Base-by-base conservation (phyloP, 129 eudicot species). In the Solidago caesia region DNA sequence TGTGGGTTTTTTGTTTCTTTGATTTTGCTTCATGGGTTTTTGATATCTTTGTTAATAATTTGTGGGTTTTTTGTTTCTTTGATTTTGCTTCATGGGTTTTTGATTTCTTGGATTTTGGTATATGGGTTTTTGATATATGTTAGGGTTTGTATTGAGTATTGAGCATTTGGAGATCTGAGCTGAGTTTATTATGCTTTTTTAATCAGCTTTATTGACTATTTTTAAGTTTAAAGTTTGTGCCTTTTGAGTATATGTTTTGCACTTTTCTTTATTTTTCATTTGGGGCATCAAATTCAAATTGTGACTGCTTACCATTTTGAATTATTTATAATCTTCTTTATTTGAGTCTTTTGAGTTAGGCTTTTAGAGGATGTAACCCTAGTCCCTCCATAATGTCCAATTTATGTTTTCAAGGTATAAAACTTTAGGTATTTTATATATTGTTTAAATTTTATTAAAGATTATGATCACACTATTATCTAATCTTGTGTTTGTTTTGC, bases 141-240 rank as follows among this genome's bases (percentile, higher is more conserved):
- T 21, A 55, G 82, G 77, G 66, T 79, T 79, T 16, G 44, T 33
- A 62, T 62, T 63, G 47, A 63, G 44, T 70, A 60, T 77, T 60
- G 76, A 70, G 64, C 61, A 79, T 79, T 67, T 79, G 74, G 78
- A 79, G 75, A 66, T 79, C 83, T 66, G 74, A 47, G 73, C 74
- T 70, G 21, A 75, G 75, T 74, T 65, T 44, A 15, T 83, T 44
- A 15, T 83, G 67, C 79, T 66, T 67, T 67, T 21, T 80, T 74
- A 6, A 74, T 74, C 76, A 80, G 75, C 78, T 79, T 80, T 74
- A 58, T 76, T 44, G 83, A 67, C 77, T 70, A 47, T 33, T 46
- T 6, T 46, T 6, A 51, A 33, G 39, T 59, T 56, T 82, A 70
- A 83, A 73, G 77, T 71, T 71, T 75, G 78, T 74, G 81, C 65